Evolutionary conservation across 495 filamentous ascomycete species (phyloP).

Genomic region (Podospora sp.): DNA sequence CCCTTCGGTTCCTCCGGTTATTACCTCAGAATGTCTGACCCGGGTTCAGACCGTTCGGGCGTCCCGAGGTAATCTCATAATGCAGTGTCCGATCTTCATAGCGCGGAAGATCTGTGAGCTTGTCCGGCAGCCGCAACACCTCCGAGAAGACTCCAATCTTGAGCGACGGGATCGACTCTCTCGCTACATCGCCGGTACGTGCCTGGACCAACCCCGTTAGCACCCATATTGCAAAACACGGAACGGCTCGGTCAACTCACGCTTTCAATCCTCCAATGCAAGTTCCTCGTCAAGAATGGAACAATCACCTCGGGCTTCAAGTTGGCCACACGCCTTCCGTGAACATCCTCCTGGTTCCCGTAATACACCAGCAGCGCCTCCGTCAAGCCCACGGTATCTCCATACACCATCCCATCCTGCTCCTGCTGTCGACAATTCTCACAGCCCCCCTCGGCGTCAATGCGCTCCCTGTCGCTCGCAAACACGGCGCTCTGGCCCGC

Average conservation of each 20-base stretch:
- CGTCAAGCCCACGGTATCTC: conserved; percentile 2
- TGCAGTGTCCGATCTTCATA: conserved; percentile 1
- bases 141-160: not conserved
- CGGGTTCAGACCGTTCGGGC: not conserved
- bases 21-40: not conserved
- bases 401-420: conserved; percentile 4
- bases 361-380: conserved; percentile 5
- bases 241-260: not conserved
- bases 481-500: not conserved
- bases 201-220: not conserved
- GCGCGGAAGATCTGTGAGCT: not conserved
- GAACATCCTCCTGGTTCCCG: not conserved
- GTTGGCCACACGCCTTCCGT: not conserved
- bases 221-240: not conserved
- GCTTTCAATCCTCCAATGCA: conserved; percentile 4
- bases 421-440: not conserved
- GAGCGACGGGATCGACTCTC: not conserved
- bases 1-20: not conserved
- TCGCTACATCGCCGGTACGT: not conserved
- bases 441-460: not conserved
- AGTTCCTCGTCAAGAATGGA: conserved; percentile 1
- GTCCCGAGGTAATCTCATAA: not conserved
- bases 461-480: not conserved
- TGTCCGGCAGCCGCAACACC: not conserved
- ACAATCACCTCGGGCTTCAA: not conserved